Conservation (phyloP, 768 basidiomycete species). For the Trichaptum fuscoviolaceum region DNA sequence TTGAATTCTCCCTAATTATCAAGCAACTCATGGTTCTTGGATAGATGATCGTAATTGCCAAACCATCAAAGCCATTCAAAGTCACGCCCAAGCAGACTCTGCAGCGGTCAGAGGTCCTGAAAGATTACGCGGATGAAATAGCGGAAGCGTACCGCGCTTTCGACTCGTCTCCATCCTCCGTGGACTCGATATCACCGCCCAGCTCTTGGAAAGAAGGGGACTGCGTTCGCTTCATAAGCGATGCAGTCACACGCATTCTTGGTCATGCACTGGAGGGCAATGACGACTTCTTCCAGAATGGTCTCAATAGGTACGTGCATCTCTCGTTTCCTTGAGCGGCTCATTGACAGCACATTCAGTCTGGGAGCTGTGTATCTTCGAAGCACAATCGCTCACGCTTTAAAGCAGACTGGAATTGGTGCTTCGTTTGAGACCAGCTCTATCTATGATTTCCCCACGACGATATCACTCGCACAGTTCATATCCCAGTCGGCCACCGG, state of each 20-base stretch:
- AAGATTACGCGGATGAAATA: constrained; percentile 3
- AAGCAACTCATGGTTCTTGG: background rate
- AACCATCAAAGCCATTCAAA: constrained; percentile 3
- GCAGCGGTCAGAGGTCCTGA: background rate
- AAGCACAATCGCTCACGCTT: constrained; percentile 23
- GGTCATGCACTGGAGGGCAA: constrained; percentile 20
- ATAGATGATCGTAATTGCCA: constrained; percentile 13
- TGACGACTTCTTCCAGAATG: constrained; percentile 35
- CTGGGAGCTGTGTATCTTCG: constrained; percentile 33
- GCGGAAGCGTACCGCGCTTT: background rate
- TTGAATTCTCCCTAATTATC: background rate
- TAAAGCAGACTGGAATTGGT: constrained; percentile 15
- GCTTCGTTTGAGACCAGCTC: constrained; percentile 20
- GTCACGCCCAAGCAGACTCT: constrained; percentile 3
- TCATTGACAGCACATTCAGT: constrained; percentile 19
- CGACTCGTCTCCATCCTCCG: too few species aligned
- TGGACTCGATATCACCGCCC: background rate
- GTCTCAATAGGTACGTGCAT: constrained; percentile 16
- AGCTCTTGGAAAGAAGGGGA: constrained; percentile 18
- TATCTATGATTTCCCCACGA: constrained; percentile 36
- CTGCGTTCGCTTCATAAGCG: constrained; percentile 26
- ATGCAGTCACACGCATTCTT: constrained; percentile 30
- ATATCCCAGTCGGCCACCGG: constrained; percentile 18
- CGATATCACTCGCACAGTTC: constrained; percentile 21
- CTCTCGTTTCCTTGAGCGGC: background rate